Evolutionary conservation across 768 basidiomycete species (phyloP).

Genomic region (Termitomyces sp.): DNA sequence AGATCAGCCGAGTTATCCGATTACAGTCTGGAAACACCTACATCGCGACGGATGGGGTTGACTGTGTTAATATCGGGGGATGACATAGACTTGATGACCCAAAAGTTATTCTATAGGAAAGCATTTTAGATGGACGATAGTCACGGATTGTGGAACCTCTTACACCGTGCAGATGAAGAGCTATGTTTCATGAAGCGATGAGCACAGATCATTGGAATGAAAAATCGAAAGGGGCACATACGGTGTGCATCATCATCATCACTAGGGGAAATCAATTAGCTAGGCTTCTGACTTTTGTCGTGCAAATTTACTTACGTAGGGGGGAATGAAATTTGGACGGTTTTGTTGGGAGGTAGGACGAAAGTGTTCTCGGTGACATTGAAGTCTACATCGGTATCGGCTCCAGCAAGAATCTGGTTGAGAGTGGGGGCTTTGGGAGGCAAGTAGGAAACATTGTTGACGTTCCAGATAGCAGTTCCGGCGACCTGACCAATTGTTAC

Average conservation of each 20-base stretch:
- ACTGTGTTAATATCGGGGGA: slow-evolving; percentile 28
- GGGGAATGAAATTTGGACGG: slow-evolving; percentile 34
- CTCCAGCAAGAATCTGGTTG: slow-evolving; percentile 34
- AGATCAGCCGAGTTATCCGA: not conserved
- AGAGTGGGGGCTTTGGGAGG: slow-evolving; percentile 25
- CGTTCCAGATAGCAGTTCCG: slow-evolving; percentile 22
- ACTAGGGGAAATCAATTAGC: slow-evolving; percentile 6
- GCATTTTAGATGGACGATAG: not conserved
- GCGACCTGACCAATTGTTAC: slow-evolving; percentile 8
- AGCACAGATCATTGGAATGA: not conserved
- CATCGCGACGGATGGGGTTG: slow-evolving; percentile 38
- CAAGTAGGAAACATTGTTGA: slow-evolving; percentile 29
- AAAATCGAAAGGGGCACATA: slow-evolving; percentile 2
- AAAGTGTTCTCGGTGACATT: slow-evolving; percentile 33
- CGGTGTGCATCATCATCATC: slow-evolving; percentile 25
- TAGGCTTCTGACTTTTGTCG: not conserved
- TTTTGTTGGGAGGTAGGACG: slow-evolving; percentile 30
- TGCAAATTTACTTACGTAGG: slow-evolving; percentile 14
- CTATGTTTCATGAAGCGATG: slow-evolving; percentile 4
- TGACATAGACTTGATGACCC: slow-evolving; percentile 32
- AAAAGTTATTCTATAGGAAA: slow-evolving; percentile 30
- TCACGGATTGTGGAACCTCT: not conserved
- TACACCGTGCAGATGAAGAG: slow-evolving; percentile 29
- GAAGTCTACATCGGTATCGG: slow-evolving; percentile 29
- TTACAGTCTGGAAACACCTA: not conserved